phyloP scores from a whole-genome alignment of 805 yeast species.

The Hanseniaspora pseudoguilliermondii region DNA sequence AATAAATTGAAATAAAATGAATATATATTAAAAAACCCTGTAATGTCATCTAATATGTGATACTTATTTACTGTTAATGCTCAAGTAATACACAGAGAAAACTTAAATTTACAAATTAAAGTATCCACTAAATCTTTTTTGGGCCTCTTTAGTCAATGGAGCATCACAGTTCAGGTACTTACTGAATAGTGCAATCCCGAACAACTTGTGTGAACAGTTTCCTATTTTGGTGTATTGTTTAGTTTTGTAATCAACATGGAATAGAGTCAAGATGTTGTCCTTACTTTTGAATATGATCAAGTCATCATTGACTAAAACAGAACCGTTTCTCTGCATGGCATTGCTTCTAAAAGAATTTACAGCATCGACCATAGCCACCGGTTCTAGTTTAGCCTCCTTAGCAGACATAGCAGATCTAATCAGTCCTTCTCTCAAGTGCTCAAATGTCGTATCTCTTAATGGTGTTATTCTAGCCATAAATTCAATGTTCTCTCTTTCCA shows the following conservation, averaged over 20 bases:
- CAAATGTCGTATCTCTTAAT: slow-evolving; percentile 78
- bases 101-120: slow-evolving; percentile 16
- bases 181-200: slow-evolving; percentile 55
- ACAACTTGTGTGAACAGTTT: slow-evolving; percentile 42
- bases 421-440: slow-evolving; percentile 80
- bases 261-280: slow-evolving; percentile 36
- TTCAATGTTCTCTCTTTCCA: slow-evolving; percentile 42
- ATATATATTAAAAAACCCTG: neutral
- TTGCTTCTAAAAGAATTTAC: slow-evolving; percentile 47
- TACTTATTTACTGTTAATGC: too few species aligned
- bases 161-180: slow-evolving; percentile 58
- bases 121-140: slow-evolving; percentile 23
- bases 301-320: slow-evolving; percentile 64
- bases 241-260: slow-evolving; percentile 27
- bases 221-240: slow-evolving; percentile 41
- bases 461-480: slow-evolving; percentile 72
- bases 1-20: neutral
- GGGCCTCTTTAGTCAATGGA: slow-evolving; percentile 24
- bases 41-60: too few species aligned
- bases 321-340: slow-evolving; percentile 48
- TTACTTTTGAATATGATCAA: slow-evolving; percentile 43
- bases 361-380: slow-evolving; percentile 44
- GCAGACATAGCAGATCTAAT: slow-evolving; percentile 64
- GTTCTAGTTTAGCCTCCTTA: slow-evolving; percentile 42
- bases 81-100: too few species aligned